A percentile compares a stretch with the other conserved stretches of the same genome.
These are phyloP conservation scores for Populus simonii DNA, from an alignment of 345 rosid species.

Conservation along the genomic window DNA sequence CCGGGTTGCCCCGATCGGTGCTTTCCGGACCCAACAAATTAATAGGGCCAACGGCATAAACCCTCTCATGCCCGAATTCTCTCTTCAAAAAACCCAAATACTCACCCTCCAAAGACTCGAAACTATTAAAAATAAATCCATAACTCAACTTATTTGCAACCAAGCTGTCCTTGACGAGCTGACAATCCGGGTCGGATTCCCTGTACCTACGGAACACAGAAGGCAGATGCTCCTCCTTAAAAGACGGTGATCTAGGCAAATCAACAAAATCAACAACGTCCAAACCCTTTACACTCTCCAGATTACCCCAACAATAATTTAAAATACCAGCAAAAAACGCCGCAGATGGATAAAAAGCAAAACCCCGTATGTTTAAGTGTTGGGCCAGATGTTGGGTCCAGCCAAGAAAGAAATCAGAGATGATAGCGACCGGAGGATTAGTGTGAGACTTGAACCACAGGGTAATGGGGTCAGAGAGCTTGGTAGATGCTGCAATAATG, in stretches of 20 bases:
- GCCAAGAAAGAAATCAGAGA: constrained; percentile 77
- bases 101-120: constrained; percentile 41
- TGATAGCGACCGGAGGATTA: constrained; percentile 56
- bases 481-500: constrained; percentile 39
- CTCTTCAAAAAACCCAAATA: constrained; percentile 35
- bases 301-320: constrained; percentile 30
- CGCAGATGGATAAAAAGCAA: constrained; percentile 46
- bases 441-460: constrained; percentile 55
- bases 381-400: constrained; percentile 57
- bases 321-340: constrained; percentile 29
- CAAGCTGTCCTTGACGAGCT: constrained; percentile 27
- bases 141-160: constrained; percentile 33
- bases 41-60: constrained; percentile 59
- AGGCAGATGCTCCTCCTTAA: constrained; percentile 51
- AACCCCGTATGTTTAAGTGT: constrained; percentile 39
- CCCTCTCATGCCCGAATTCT: constrained; percentile 41
- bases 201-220: constrained; percentile 24
- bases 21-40: constrained; percentile 34
- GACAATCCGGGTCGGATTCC: constrained; percentile 35
- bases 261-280: constrained; percentile 32
- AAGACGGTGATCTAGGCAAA: constrained; percentile 53
- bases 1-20: background rate
- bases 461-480: constrained; percentile 44
- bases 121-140: constrained; percentile 51
- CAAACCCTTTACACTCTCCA: constrained; percentile 9